A percentile compares a stretch with the other conserved stretches of the same genome.
phyloP scores from a whole-genome alignment of 2,329 filamentous ascomycete species.

The Zymoseptoria pseudotritici region DNA sequence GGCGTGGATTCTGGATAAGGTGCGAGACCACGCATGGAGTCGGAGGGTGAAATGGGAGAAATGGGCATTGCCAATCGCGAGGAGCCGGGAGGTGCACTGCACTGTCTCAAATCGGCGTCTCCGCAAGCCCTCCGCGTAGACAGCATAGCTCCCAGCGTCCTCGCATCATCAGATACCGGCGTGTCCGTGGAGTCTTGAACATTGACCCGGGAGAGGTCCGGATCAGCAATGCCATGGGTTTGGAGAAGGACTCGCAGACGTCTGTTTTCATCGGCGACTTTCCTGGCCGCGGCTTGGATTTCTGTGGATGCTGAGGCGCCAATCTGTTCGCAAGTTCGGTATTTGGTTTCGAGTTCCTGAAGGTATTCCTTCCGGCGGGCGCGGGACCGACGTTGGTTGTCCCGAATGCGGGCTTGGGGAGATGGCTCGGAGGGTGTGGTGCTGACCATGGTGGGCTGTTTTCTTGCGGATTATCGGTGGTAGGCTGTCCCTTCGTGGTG shows the following conservation, averaged over 20 bases:
- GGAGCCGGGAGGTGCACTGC: neutral
- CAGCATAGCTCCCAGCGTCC: neutral
- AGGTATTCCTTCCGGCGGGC: constrained; percentile 68
- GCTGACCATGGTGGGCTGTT: neutral
- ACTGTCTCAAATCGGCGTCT: neutral
- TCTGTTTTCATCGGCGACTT: constrained; percentile 62
- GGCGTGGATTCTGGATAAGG: neutral
- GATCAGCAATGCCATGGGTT: constrained; percentile 50
- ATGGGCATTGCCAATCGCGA: neutral
- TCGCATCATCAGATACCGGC: neutral
- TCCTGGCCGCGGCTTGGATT: constrained; percentile 62
- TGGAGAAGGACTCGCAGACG: constrained; percentile 54
- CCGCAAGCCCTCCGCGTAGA: neutral
- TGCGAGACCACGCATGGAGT: neutral
- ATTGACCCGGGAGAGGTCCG: constrained; percentile 37
- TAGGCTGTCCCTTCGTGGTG: neutral
- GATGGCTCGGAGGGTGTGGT: neutral
- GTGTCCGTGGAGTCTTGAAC: neutral
- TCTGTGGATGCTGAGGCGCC: constrained; percentile 64
- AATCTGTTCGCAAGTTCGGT: constrained; percentile 55
- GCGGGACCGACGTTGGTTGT: constrained; percentile 71
- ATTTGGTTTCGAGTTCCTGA: constrained; percentile 58
- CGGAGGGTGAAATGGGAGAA: neutral
- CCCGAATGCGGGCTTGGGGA: constrained; percentile 54
- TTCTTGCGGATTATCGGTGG: neutral